A percentile compares a stretch with the other conserved stretches of the same genome.
phyloP scores from a whole-genome alignment of 257 asterid genomes.

The Dorcoceras hygrometricum region DNA sequence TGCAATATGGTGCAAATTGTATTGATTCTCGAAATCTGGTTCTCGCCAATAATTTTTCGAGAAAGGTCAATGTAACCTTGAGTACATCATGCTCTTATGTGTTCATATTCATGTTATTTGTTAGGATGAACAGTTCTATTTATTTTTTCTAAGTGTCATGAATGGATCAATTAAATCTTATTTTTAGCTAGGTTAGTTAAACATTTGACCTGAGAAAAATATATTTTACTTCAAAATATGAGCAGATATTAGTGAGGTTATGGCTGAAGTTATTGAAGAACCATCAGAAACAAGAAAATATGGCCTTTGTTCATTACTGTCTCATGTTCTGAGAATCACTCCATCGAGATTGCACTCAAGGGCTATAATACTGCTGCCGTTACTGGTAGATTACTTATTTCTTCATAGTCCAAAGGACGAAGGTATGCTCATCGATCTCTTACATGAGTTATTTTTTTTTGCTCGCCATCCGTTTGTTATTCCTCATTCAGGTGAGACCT shows the following conservation, averaged over 20 bases:
- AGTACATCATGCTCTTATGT: neutral
- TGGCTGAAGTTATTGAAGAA: slow-evolving; percentile 67
- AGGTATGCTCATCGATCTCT: slow-evolving; percentile 39
- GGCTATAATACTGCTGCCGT: slow-evolving; percentile 44
- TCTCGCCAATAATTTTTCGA: neutral
- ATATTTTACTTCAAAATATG: slow-evolving; percentile 24
- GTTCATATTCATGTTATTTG: neutral
- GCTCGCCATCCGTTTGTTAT: neutral
- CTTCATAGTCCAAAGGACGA: slow-evolving; percentile 44
- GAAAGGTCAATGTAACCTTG: neutral
- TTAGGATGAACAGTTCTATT: slow-evolving; percentile 7
- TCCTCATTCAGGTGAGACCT: slow-evolving; percentile 10
- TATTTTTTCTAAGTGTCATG: slow-evolving; percentile 12
- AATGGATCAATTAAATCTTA: slow-evolving; percentile 13
- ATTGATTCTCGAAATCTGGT: neutral
- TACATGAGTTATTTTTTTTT: neutral
- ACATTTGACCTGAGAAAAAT: slow-evolving; percentile 6
- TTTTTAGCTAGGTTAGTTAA: slow-evolving; percentile 9
- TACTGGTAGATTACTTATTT: slow-evolving; percentile 51
- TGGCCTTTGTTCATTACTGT: slow-evolving; percentile 60
- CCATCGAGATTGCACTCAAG: slow-evolving; percentile 76
- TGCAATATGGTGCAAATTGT: neutral
- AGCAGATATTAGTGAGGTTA: slow-evolving; percentile 60
- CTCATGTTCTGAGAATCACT: slow-evolving; percentile 63
- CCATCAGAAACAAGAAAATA: slow-evolving; percentile 60